Evolutionary conservation across 768 basidiomycete species (phyloP), one percentile per base, ranked within the genome.

Genomic region (Pisolithus tinctorius): DNA sequence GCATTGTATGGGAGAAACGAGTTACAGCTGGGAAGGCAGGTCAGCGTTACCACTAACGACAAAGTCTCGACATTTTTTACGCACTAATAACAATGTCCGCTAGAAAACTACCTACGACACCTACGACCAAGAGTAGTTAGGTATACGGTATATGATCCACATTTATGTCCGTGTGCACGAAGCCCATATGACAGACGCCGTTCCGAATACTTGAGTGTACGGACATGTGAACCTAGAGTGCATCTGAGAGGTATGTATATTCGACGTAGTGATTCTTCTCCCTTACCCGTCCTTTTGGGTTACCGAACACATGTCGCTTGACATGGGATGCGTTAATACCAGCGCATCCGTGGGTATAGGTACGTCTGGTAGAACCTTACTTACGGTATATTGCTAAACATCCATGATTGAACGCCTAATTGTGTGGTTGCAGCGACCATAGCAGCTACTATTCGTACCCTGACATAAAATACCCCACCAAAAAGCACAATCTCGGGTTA

Each of bases 31-130:
- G 10, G 14, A 4, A 25, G 23, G 11, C 38, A 4, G 25, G 31
- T 72, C 55, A 69, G 50, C 27, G 38, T 34, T n/a, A 8, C 44
- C 23, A 44, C 29, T 6, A 16, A 49, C n/a, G n/a, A n/a, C n/a
- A 16, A 13, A 34, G 31, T 34, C 9, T 6, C 20, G 38, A 46
- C 6, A 38, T 7, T 4, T 37, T 31, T 10, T 2, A 63, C 78
- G 58, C 59, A 83, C 52, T 76, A 76, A 65, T 84, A 85, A 16
- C 82, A 69, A 61, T 80, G 77, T 11, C 85, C 86, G 16, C 69
- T 44, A 2, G 80, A 85, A 73, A 87, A 91, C 61, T 82, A 1
- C 89, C 88, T 50, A 93, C 86, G 54, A 88, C 85, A 54, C 90
- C 86, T 81, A 71, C 17, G 44, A 72, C 49, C 25, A 49, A 52